Evolutionary conservation across 176 grass and related monocot genomes (phyloP).

Genomic region (Themeda triandra): DNA sequence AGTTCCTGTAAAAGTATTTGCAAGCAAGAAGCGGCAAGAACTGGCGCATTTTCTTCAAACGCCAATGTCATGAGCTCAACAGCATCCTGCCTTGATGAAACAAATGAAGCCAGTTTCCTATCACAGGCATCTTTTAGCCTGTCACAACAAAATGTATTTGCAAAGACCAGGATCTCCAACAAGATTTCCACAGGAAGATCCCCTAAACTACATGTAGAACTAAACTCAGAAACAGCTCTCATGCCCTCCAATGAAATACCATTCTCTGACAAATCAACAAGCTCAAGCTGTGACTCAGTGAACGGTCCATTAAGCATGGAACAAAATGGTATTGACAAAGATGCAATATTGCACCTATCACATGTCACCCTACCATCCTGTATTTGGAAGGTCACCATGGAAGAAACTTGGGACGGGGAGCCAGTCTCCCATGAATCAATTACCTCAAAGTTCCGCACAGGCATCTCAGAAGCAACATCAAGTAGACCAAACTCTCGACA

Average conservation of each 20-base stretch:
- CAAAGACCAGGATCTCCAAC: conserved; percentile 80
- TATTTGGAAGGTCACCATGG: conserved; percentile 66
- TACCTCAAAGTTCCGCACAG: conserved; percentile 32
- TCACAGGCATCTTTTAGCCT: conserved; percentile 82
- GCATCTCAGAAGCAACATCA: conserved; percentile 66
- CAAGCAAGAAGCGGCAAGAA: conserved; percentile 76
- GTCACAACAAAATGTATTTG: conserved; percentile 88
- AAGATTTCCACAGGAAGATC: conserved; percentile 68
- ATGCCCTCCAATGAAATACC: conserved; percentile 72
- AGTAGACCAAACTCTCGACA: conserved; percentile 62
- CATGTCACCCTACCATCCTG: conserved; percentile 64
- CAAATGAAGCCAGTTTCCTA: conserved; percentile 68
- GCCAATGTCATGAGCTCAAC: conserved; percentile 74
- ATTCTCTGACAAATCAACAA: conserved; percentile 89
- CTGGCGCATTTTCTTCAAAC: conserved; percentile 71
- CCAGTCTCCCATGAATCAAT: conserved; percentile 12
- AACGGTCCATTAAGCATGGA: conserved; percentile 97
- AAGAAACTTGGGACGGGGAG: conserved; percentile 22
- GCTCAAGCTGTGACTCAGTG: conserved; percentile 76
- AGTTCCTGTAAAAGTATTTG: conserved; percentile 83
- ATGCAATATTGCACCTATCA: conserved; percentile 74
- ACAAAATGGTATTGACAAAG: conserved; percentile 72
- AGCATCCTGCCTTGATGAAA: conserved; percentile 80
- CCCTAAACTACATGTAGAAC: conserved; percentile 46
- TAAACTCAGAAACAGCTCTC: conserved; percentile 63